phyloP scores from a whole-genome alignment of 371 early-diverging fungal genomes.

The Apophysomyces ossiformis region DNA sequence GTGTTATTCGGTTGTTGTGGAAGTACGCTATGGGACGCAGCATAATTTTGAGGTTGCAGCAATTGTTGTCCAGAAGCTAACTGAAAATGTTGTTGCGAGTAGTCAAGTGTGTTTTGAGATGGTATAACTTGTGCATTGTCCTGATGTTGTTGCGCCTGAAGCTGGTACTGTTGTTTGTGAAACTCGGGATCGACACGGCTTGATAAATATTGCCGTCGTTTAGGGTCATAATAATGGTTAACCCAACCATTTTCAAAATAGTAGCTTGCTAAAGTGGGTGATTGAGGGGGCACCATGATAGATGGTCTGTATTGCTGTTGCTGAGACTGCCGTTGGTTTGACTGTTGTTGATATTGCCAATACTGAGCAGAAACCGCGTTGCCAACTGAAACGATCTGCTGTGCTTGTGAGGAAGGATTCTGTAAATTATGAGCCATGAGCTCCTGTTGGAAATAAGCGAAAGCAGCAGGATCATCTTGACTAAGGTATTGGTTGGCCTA shows the following conservation, averaged over 20 bases:
- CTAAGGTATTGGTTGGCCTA: constrained; percentile 23
- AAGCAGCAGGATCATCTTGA: constrained; percentile 44
- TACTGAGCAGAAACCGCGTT: constrained; percentile 21
- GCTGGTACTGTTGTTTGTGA: constrained; percentile 14
- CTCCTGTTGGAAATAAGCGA: constrained; percentile 46
- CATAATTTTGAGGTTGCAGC: constrained; percentile 21
- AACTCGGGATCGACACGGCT: constrained; percentile 44
- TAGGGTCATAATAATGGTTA: constrained; percentile 49
- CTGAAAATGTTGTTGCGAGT: constrained; percentile 25
- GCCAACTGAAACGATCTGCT: constrained; percentile 1
- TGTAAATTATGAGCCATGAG: constrained; percentile 27
- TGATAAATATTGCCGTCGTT: constrained; percentile 45
- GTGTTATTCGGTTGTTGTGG: constrained; percentile 24
- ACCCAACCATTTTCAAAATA: constrained; percentile 56
- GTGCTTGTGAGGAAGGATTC: constrained; percentile 20
- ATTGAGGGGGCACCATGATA: constrained; percentile 57
- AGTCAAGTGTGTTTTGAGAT: neutral
- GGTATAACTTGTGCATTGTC: constrained; percentile 11
- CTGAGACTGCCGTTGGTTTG: constrained; percentile 20
- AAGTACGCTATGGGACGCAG: constrained; percentile 4
- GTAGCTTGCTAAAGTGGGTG: constrained; percentile 54
- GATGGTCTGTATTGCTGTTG: constrained; percentile 37
- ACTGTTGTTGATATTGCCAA: constrained; percentile 25
- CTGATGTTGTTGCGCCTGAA: constrained; percentile 28
- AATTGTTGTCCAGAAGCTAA: constrained; percentile 40